Evolutionary conservation across 768 basidiomycete genomes (phyloP), one percentile per base, ranked within the genome.

Genomic region (Piloderma croceum): DNA sequence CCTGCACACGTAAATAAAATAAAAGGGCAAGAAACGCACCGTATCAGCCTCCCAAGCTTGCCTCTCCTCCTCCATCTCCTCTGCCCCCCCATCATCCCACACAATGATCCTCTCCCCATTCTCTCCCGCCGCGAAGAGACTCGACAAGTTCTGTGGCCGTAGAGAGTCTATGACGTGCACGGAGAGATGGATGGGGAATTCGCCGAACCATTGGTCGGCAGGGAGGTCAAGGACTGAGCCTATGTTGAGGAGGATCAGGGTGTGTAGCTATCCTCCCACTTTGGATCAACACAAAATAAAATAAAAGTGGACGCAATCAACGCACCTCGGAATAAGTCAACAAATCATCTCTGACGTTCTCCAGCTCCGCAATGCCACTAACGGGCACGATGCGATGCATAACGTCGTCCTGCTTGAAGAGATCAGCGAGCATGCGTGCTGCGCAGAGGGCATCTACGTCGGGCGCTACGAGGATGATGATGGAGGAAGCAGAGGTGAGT

Each of bases 121-220:
- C 49, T 77, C 72, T 19, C 80, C 80, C 31, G 69, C 72, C 36
- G 75, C 78, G 59, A 94, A 98, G 17, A 97, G 65, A 65, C 83
- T 96, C 31, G 80, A 71, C 53, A 98, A 68, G 61, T 92, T 91
- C 55, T 87, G 79, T 13, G 96, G 96, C 38, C 96, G 77, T 15
- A 82, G 78, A 3, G 94, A 90, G 63, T 99, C 96, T 64, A 99
- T 88, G 52, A 98, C 81, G 66, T 99, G 96, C 31, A 97, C 74
- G 3, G 73, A 79, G 39, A 90, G 69, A 18, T 69, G 66, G 4
- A 67, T 50, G 35, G 68, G 60, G 52, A 88, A 84, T 27, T 78
- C 77, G 36, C 88, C 89, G 55, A 91, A 85, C 83, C 84, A 84
- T 32, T 74, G 72, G 2, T 70, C 54, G 4, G 81, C 74, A 7